Conservation (phyloP, 139 green algal genomes). For the Micractinium conductrix region DNA sequence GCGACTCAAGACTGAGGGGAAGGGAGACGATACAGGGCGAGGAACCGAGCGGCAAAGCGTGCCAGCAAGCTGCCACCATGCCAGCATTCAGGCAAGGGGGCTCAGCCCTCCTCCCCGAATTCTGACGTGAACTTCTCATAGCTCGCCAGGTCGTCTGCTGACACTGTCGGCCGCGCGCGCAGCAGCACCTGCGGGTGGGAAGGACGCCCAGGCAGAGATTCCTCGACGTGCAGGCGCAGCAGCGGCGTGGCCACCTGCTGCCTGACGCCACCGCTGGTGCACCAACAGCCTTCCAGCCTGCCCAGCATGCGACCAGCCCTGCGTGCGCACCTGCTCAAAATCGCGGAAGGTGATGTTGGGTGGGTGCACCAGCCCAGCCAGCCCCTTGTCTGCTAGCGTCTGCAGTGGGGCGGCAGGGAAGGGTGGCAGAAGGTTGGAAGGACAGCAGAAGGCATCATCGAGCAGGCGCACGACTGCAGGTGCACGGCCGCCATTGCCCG, state of each 20-base stretch:
- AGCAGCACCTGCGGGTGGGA: conserved; percentile 60
- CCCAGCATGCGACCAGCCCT: neutral
- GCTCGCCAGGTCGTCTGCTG: conserved; percentile 81
- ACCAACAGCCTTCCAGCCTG: neutral
- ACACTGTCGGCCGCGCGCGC: conserved; percentile 92
- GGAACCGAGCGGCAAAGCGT: no score
- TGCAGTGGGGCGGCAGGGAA: conserved; percentile 51
- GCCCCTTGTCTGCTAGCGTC: conserved; percentile 78
- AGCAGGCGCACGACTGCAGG: neutral
- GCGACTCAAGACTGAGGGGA: no score
- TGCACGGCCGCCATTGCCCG: neutral
- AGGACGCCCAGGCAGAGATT: neutral
- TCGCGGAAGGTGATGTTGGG: conserved; percentile 84
- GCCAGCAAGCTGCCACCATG: no score
- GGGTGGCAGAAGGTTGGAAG: neutral
- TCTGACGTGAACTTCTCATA: conserved; percentile 90
- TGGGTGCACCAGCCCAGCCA: conserved; percentile 61
- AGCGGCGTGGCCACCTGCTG: no score
- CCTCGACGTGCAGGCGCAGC: no score
- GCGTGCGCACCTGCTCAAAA: conserved; percentile 78
- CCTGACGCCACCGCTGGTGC: neutral
- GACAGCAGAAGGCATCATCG: neutral
- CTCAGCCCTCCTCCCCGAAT: conserved; percentile 28
- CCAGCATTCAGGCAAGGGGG: no score
- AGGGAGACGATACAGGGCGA: no score